These are phyloP conservation scores for Phycomyces nitens DNA, from an alignment of 192 early-diverging fungal species.

Conservation along the genomic window DNA sequence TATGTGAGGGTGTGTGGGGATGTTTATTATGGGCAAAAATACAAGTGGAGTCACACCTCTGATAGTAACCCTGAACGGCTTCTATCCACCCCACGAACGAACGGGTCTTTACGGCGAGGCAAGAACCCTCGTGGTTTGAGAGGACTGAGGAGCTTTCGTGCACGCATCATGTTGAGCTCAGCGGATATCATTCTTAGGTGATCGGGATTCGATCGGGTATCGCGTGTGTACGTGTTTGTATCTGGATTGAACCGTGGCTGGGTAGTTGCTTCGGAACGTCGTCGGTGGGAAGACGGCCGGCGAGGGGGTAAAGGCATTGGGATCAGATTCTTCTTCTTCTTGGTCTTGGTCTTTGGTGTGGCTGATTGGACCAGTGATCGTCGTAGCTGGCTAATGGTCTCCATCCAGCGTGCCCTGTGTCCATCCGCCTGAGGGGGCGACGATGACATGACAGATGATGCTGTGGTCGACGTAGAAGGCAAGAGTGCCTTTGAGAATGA, in stretches of 20 bases:
- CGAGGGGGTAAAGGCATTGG: conserved; percentile 30
- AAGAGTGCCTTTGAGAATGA: conserved; percentile 14
- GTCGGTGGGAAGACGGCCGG: conserved; percentile 8
- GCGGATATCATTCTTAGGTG: conserved; percentile 55
- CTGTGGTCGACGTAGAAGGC: conserved; percentile 12
- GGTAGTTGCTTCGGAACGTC: conserved; percentile 35
- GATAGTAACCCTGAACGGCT: background rate
- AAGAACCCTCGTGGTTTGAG: conserved; percentile 42
- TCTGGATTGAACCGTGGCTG: conserved; percentile 32
- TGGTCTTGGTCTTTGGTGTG: background rate
- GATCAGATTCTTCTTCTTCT: conserved; percentile 15
- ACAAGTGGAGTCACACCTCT: background rate
- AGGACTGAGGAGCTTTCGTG: conserved; percentile 46
- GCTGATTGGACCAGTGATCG: conserved; percentile 8
- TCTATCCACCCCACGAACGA: conserved; percentile 11
- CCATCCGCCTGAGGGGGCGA: conserved; percentile 13
- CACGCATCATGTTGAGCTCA: conserved; percentile 54
- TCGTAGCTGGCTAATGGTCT: conserved; percentile 18
- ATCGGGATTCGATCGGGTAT: conserved; percentile 50
- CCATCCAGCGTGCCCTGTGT: conserved; percentile 13
- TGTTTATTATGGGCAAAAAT: too few relatives aligned
- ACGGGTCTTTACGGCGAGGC: conserved; percentile 30
- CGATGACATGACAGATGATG: conserved; percentile 20
- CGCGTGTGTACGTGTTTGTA: conserved; percentile 40
- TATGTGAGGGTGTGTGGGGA: too few relatives aligned